These are phyloP conservation scores for Hericium coralloides DNA, from an alignment of 768 basidiomycete genomes.

Conservation along the genomic window DNA sequence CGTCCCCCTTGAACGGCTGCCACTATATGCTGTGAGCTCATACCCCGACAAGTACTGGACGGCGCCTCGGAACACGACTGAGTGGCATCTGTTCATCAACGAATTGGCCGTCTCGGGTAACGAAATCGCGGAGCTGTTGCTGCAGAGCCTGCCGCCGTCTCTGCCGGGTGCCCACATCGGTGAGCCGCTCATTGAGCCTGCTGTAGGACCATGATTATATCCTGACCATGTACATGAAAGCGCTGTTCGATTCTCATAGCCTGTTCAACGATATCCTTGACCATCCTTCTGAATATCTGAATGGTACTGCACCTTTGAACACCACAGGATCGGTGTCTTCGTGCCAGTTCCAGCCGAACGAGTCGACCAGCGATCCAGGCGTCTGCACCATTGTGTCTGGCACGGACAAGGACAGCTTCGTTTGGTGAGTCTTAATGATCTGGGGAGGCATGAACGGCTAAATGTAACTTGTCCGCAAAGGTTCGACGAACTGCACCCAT, in stretches of 20 bases:
- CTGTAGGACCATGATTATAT: too few relatives aligned
- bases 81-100: slow-evolving; percentile 25
- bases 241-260: background rate
- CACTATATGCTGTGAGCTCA: slow-evolving; percentile 23
- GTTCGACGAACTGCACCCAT: slow-evolving; percentile 54
- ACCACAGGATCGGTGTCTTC: slow-evolving; percentile 37
- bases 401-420: slow-evolving; percentile 44
- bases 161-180: slow-evolving; percentile 46
- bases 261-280: background rate
- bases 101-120: slow-evolving; percentile 24
- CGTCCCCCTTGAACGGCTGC: slow-evolving; percentile 23
- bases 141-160: slow-evolving; percentile 16
- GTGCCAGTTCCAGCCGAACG: slow-evolving; percentile 35
- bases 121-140: slow-evolving; percentile 18
- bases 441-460: too few relatives aligned
- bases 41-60: slow-evolving; percentile 28
- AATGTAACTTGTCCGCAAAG: background rate
- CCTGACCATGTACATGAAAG: background rate
- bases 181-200: slow-evolving; percentile 18
- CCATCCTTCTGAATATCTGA: background rate
- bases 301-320: slow-evolving; percentile 1
- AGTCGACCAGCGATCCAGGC: slow-evolving; percentile 18
- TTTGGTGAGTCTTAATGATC: slow-evolving; percentile 35
- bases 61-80: slow-evolving; percentile 23
- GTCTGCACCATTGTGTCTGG: slow-evolving; percentile 31